Percentiles rank a stretch among this genome's conserved stretches.
These are phyloP conservation scores for Talaromyces trachyspermus DNA, from an alignment of 495 filamentous ascomycete species.

Conservation along the genomic window DNA sequence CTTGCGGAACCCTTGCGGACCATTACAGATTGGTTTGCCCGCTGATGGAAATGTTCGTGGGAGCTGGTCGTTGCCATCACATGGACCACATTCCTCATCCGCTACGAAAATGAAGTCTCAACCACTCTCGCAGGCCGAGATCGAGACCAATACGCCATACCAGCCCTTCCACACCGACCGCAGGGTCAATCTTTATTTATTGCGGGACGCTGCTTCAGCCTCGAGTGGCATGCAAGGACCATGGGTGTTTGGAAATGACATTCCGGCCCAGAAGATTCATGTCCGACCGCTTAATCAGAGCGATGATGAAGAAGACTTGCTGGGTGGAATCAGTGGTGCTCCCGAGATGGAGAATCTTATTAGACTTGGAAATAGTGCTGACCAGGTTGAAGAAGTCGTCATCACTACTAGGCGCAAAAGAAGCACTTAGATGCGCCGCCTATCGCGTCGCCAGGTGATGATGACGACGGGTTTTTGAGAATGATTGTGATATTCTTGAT, in stretches of 20 bases:
- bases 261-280: slow-evolving; percentile 55
- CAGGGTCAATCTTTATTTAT: slow-evolving; percentile 64
- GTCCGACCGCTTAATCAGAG: slow-evolving; percentile 39
- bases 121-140: slow-evolving; percentile 75
- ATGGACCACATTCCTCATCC: slow-evolving; percentile 21
- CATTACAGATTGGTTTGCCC: slow-evolving; percentile 27
- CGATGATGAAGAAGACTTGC: slow-evolving; percentile 47
- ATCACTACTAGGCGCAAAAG: slow-evolving; percentile 69
- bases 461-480: slow-evolving; percentile 83
- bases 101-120: slow-evolving; percentile 32
- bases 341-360: slow-evolving; percentile 47
- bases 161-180: slow-evolving; percentile 87
- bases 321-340: slow-evolving; percentile 29
- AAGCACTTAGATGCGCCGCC: slow-evolving; percentile 15
- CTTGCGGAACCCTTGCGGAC: slow-evolving; percentile 29
- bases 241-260: slow-evolving; percentile 68
- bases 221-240: slow-evolving; percentile 21
- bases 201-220: slow-evolving; percentile 22
- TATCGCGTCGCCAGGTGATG: slow-evolving; percentile 22
- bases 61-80: slow-evolving; percentile 29
- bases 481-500: slow-evolving; percentile 88
- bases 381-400: slow-evolving; percentile 68
- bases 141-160: slow-evolving; percentile 85
- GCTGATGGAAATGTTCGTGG: slow-evolving; percentile 23
- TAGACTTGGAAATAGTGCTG: slow-evolving; percentile 49